Conservation (phyloP, 2,329 filamentous ascomycete species). For the Colletotrichum sp. region DNA sequence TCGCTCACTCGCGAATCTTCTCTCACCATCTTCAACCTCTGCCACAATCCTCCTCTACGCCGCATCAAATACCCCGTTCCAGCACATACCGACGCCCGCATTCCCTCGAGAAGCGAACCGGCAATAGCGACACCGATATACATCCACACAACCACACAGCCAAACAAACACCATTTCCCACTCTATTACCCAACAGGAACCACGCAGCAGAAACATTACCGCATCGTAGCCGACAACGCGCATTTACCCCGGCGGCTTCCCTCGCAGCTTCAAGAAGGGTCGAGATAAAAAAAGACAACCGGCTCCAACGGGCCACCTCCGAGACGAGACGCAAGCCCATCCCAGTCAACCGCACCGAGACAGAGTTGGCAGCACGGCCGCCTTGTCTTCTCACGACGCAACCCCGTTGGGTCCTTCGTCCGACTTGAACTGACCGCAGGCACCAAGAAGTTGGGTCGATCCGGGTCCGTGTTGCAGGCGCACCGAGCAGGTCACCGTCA, state of each 20-base stretch:
- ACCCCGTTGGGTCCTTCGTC: constrained; percentile 16
- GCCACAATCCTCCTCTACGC: not conserved
- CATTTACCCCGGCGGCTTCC: not conserved
- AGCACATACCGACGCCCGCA: not conserved
- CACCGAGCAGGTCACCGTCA: constrained; percentile 5
- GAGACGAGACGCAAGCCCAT: constrained; percentile 7
- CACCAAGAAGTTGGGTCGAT: constrained; percentile 18
- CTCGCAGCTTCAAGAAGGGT: not conserved
- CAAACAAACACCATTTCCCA: not conserved
- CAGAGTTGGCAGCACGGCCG: constrained; percentile 10
- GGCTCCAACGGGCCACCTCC: not conserved
- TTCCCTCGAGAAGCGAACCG: not conserved
- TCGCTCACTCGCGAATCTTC: not conserved
- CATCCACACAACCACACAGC: not conserved
- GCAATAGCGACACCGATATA: constrained; percentile 7
- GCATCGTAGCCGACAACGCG: not conserved
- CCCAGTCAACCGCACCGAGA: constrained; percentile 11
- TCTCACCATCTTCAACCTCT: not conserved
- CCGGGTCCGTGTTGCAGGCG: constrained; percentile 12
- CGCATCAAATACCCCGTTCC: not conserved
- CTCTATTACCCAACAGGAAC: not conserved
- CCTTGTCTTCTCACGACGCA: not conserved
- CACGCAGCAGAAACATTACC: not conserved
- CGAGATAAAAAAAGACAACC: not conserved
- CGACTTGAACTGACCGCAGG: constrained; percentile 6